A percentile compares a stretch with the other conserved stretches of the same genome.
Conservation (phyloP, 2,329 filamentous ascomycete species). For the Claviceps humidiphila region DNA sequence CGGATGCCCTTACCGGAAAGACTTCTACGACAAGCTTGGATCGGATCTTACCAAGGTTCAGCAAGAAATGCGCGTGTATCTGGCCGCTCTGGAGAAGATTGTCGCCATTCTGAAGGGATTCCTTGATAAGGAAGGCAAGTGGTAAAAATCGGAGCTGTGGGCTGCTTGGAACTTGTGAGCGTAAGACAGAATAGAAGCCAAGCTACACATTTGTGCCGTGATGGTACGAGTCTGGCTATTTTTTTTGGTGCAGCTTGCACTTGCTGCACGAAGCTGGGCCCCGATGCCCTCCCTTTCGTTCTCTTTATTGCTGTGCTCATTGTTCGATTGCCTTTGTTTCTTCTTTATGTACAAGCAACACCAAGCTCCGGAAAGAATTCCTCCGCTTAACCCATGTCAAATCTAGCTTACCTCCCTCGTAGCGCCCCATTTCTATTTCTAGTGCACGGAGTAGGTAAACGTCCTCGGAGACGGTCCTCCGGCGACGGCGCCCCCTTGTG, state of each 20-base stretch:
- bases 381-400: not conserved
- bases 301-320: not conserved
- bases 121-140: conserved; percentile 19
- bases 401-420: not conserved
- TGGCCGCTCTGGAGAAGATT: conserved; percentile 63
- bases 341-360: not conserved
- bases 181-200: not conserved
- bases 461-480: too few relatives aligned
- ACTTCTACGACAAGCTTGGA: conserved; percentile 85
- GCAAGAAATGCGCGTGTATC: conserved; percentile 54
- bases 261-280: not conserved
- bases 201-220: not conserved
- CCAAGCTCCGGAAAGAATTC: not conserved
- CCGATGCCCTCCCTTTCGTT: not conserved
- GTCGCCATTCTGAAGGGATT: conserved; percentile 61
- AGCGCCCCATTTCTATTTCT: too few relatives aligned
- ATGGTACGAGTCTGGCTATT: not conserved
- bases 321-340: not conserved
- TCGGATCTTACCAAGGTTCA: conserved; percentile 49
- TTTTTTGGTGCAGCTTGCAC: not conserved
- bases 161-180: not conserved
- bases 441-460: too few relatives aligned
- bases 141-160: not conserved
- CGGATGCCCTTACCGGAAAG: conserved; percentile 82
- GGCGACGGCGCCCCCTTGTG: too few relatives aligned